Conservation (phyloP, 805 yeast species). For the Kazachstania kunashirensis region DNA sequence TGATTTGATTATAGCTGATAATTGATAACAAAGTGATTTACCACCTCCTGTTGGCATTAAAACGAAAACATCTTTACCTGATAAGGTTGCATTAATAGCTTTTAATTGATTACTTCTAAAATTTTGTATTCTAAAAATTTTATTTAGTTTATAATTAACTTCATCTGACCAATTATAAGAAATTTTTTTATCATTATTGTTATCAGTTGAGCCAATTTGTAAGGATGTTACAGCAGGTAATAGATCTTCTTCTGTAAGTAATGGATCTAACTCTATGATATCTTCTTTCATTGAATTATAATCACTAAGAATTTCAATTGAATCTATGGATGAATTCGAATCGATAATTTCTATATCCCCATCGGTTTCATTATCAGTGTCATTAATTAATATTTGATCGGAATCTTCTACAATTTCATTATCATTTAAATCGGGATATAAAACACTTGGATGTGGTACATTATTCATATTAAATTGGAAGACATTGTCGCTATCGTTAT, state of each 20-base stretch:
- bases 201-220: not conserved
- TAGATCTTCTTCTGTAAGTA: conserved; percentile 4
- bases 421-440: conserved; percentile 1
- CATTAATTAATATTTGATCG: not conserved
- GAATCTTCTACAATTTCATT: conserved; percentile 4
- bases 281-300: conserved; percentile 7
- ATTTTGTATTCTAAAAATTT: conserved; percentile 49
- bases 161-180: conserved; percentile 55
- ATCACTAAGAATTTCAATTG: not conserved
- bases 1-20: conserved; percentile 74
- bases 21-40: conserved; percentile 87
- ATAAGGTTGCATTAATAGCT: conserved; percentile 67
- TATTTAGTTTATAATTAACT: conserved; percentile 45
- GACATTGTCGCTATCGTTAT: conserved; percentile 11
- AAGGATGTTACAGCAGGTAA: not conserved
- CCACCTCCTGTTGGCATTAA: conserved; percentile 99
- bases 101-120: conserved; percentile 81
- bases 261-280: conserved; percentile 5
- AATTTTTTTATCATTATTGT: not conserved
- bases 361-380: conserved; percentile 10
- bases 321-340: not conserved
- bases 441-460: not conserved
- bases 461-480: conserved; percentile 7
- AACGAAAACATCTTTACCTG: conserved; percentile 84
- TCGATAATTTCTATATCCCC: conserved; percentile 16